phyloP scores from a whole-genome alignment of 306 rosid genomes.

The Begonia masoniana region DNA sequence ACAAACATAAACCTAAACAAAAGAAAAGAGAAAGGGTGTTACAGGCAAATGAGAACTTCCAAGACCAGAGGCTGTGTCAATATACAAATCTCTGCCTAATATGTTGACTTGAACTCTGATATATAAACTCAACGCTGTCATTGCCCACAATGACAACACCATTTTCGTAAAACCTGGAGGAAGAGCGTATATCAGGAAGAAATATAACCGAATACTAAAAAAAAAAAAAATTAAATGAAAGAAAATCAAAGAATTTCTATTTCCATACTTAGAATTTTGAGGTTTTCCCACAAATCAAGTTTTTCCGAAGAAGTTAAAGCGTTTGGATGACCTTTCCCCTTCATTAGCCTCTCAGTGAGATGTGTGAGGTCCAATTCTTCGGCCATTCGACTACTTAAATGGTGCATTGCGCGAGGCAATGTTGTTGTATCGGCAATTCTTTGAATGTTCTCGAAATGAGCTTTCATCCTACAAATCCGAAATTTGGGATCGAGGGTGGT shows the following conservation, averaged over 20 bases:
- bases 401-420: constrained; percentile 56
- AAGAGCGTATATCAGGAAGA: constrained; percentile 7
- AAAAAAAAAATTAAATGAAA: too few species aligned
- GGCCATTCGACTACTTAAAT: constrained; percentile 47
- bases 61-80: constrained; percentile 67
- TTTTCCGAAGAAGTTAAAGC: constrained; percentile 53
- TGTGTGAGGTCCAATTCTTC: constrained; percentile 78
- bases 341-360: constrained; percentile 62
- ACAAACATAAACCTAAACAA: too few species aligned
- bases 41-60: constrained; percentile 49
- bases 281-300: constrained; percentile 67
- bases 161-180: constrained; percentile 77
- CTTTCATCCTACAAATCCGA: constrained; percentile 51
- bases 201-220: constrained; percentile 1
- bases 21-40: constrained; percentile 8
- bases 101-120: constrained; percentile 95
- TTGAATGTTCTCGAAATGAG: constrained; percentile 83
- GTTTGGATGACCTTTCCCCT: constrained; percentile 71
- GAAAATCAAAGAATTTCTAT: constrained; percentile 4
- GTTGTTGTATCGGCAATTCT: constrained; percentile 76
- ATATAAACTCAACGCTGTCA: constrained; percentile 71
- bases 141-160: constrained; percentile 74
- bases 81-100: constrained; percentile 82
- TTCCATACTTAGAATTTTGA: constrained; percentile 72
- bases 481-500: constrained; percentile 3